Evolutionary conservation across 345 rosid genomes (phyloP).

Genomic region (Cardiospermum halicacabum): DNA sequence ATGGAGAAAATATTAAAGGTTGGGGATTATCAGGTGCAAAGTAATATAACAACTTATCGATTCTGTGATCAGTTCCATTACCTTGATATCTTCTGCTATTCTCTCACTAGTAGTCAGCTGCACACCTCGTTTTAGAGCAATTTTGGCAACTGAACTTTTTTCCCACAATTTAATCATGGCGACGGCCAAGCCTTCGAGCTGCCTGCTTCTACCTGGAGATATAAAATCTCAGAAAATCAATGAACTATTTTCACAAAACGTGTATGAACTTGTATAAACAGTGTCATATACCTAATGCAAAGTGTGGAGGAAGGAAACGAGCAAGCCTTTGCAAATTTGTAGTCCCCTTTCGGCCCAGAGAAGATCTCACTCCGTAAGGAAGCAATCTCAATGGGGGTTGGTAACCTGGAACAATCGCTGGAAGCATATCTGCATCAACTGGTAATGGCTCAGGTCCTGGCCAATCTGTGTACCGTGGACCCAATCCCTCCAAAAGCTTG

Average conservation of each 20-base stretch:
- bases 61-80: conserved; percentile 19
- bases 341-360: conserved; percentile 58
- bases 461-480: conserved; percentile 93
- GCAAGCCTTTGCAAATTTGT: conserved; percentile 77
- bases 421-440: conserved; percentile 94
- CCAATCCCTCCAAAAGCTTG: conserved; percentile 68
- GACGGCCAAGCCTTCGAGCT: conserved; percentile 83
- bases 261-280: neutral
- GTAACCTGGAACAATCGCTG: conserved; percentile 69
- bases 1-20: neutral
- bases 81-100: conserved; percentile 98
- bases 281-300: conserved; percentile 67
- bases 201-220: conserved; percentile 80
- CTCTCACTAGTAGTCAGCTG: conserved; percentile 91
- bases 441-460: conserved; percentile 77
- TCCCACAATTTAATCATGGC: conserved; percentile 89
- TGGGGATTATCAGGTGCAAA: neutral
- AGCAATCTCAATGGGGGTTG: conserved; percentile 84
- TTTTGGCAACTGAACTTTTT: conserved; percentile 72
- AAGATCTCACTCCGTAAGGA: conserved; percentile 86
- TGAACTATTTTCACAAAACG: conserved; percentile 9
- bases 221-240: conserved; percentile 15
- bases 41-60: neutral
- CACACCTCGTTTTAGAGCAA: conserved; percentile 90
- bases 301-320: conserved; percentile 87